Conservation (phyloP, 176 grass and related monocot genomes). For the Oryza nivara region DNA sequence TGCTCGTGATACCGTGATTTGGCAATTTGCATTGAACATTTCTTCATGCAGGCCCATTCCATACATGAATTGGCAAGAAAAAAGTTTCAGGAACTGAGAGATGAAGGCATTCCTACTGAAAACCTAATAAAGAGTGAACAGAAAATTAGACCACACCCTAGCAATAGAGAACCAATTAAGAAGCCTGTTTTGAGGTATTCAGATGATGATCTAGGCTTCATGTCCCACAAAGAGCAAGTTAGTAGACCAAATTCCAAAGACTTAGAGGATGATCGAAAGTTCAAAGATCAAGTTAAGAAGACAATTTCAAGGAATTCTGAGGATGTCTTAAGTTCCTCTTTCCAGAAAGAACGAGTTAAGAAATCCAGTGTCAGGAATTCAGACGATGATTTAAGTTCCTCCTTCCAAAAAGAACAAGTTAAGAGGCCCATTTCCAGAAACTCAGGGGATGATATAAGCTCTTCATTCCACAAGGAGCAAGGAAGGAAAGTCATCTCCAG, state of each 20-base stretch:
- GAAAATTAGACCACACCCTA: slow-evolving; percentile 52
- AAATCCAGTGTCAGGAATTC: slow-evolving; percentile 49
- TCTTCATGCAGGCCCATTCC: slow-evolving; percentile 72
- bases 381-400: slow-evolving; percentile 50
- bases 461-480: slow-evolving; percentile 40
- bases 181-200: slow-evolving; percentile 50
- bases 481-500: slow-evolving; percentile 28
- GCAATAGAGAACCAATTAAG: slow-evolving; percentile 54
- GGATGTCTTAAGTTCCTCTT: slow-evolving; percentile 39
- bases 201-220: slow-evolving; percentile 52
- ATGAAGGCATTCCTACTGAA: slow-evolving; percentile 62
- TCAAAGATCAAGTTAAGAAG: slow-evolving; percentile 34
- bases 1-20: slow-evolving; percentile 2
- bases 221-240: slow-evolving; percentile 46
- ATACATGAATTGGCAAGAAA: slow-evolving; percentile 98
- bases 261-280: background rate
- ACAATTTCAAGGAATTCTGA: slow-evolving; percentile 37
- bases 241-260: slow-evolving; percentile 45
- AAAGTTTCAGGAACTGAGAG: slow-evolving; percentile 89
- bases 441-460: slow-evolving; percentile 41
- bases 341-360: slow-evolving; percentile 47
- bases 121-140: slow-evolving; percentile 58
- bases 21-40: slow-evolving; percentile 15
- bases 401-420: slow-evolving; percentile 38
- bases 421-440: slow-evolving; percentile 46